These are phyloP conservation scores for Amylostereum areolatum DNA, from an alignment of 1,284 basidiomycete species.

Conservation along the genomic window DNA sequence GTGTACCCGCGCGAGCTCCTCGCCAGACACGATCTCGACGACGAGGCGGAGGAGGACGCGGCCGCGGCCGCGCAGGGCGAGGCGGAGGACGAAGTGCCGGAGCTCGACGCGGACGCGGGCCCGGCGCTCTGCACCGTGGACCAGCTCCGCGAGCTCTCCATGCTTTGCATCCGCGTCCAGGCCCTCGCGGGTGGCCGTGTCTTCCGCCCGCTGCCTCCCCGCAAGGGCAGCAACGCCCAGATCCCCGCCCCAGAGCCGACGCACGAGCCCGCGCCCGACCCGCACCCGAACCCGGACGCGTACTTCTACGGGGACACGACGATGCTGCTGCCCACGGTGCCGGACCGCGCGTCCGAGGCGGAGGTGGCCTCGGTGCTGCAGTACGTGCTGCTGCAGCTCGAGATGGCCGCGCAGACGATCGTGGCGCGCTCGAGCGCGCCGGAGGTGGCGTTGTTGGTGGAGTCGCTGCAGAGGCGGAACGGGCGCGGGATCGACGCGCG, in stretches of 20 bases:
- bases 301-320: slow-evolving; percentile 55
- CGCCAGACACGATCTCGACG: slow-evolving; percentile 58
- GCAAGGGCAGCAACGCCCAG: slow-evolving; percentile 43
- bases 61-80: slow-evolving; percentile 31
- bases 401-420: slow-evolving; percentile 72
- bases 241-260: slow-evolving; percentile 4
- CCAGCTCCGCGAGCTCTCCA: slow-evolving; percentile 74
- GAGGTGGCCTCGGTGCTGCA: slow-evolving; percentile 76
- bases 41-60: neutral
- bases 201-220: slow-evolving; percentile 44
- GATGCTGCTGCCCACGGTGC: slow-evolving; percentile 66
- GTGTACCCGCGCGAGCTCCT: slow-evolving; percentile 79
- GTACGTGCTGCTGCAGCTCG: slow-evolving; percentile 69
- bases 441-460: slow-evolving; percentile 18
- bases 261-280: slow-evolving; percentile 24
- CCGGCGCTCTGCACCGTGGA: slow-evolving; percentile 66
- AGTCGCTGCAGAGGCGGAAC: slow-evolving; percentile 20
- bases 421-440: slow-evolving; percentile 18
- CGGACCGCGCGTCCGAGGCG: slow-evolving; percentile 68
- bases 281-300: slow-evolving; percentile 24
- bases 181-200: slow-evolving; percentile 66
- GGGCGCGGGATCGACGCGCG: slow-evolving; percentile 37
- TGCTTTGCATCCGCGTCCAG: slow-evolving; percentile 81
- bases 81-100: slow-evolving; percentile 22
- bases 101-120: slow-evolving; percentile 10